phyloP scores from a whole-genome alignment of 352 stramenopile species.

The Phytopythium cucurbitacearum region DNA sequence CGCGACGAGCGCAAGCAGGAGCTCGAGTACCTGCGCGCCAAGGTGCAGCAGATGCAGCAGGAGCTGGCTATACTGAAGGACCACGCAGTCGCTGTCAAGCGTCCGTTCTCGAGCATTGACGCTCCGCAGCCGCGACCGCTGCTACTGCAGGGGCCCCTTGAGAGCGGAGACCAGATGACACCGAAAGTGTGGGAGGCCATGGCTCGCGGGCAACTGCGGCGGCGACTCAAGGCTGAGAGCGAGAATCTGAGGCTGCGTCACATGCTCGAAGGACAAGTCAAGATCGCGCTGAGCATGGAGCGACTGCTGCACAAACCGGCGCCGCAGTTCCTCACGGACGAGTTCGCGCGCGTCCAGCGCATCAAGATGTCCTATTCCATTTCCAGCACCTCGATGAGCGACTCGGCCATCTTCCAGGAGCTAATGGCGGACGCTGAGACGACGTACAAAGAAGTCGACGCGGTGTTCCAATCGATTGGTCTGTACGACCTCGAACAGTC shows the following conservation, averaged over 20 bases:
- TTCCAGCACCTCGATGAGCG: neutral
- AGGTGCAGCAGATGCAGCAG: conserved; percentile 13
- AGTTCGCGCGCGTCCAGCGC: too few relatives aligned
- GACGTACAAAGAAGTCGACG: conserved; percentile 22
- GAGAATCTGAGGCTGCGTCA: conserved; percentile 21
- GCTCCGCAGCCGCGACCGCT: conserved; percentile 3
- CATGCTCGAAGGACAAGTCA: conserved; percentile 16
- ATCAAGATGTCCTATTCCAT: neutral
- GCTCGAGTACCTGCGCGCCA: conserved; percentile 13
- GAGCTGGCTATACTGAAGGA: conserved; percentile 13
- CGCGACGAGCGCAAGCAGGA: conserved; percentile 16
- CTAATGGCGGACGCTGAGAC: conserved; percentile 19
- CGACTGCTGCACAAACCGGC: neutral
- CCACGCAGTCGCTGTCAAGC: too few relatives aligned
- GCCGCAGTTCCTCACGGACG: too few relatives aligned
- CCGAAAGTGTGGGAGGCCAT: conserved; percentile 17
- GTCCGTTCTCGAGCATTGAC: too few relatives aligned
- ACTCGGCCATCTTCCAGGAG: conserved; percentile 19
- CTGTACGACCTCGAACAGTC: conserved; percentile 12
- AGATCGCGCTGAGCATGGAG: conserved; percentile 19
- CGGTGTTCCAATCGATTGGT: conserved; percentile 22
- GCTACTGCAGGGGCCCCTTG: neutral
- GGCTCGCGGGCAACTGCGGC: conserved; percentile 11
- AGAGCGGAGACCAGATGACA: neutral
- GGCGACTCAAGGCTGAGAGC: conserved; percentile 12